phyloP scores from a whole-genome alignment of 192 early-diverging fungal species.

The Powellomyces hirtus region DNA sequence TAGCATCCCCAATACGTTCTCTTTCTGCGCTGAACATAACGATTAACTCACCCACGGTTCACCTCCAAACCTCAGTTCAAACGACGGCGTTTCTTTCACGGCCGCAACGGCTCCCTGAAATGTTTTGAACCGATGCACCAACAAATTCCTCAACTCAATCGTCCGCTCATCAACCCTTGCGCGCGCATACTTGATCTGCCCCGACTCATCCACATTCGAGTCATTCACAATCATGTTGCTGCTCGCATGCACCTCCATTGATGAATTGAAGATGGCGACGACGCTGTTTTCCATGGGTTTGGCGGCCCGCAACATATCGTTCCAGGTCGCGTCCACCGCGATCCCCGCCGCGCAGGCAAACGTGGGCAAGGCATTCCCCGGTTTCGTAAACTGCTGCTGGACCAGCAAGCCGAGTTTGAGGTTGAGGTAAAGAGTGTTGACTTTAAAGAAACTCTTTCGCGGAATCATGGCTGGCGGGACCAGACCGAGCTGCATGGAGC shows the following conservation, averaged over 20 bases:
- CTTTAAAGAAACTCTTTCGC: background rate
- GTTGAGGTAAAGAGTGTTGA: background rate
- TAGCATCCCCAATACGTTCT: too few species aligned
- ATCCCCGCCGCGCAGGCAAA: background rate
- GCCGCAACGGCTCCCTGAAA: background rate
- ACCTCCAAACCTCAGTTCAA: background rate
- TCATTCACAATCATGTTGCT: background rate
- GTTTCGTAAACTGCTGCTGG: background rate
- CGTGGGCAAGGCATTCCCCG: background rate
- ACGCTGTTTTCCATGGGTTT: background rate
- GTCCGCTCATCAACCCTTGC: background rate
- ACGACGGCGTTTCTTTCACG: background rate
- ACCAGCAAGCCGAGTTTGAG: background rate
- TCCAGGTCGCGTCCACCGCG: constrained; percentile 4
- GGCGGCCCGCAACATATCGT: background rate
- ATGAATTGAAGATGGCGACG: constrained; percentile 2
- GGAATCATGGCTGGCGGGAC: background rate
- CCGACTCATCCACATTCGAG: background rate
- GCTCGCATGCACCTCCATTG: background rate
- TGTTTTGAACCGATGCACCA: background rate
- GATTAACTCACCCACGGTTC: background rate
- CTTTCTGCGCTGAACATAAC: background rate
- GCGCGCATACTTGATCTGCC: background rate
- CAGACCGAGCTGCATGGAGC: constrained; percentile 1
- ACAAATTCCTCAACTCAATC: background rate